These are phyloP conservation scores for Hagleromyces aurorensis DNA, from an alignment of 805 yeast genomes.

Conservation along the genomic window DNA sequence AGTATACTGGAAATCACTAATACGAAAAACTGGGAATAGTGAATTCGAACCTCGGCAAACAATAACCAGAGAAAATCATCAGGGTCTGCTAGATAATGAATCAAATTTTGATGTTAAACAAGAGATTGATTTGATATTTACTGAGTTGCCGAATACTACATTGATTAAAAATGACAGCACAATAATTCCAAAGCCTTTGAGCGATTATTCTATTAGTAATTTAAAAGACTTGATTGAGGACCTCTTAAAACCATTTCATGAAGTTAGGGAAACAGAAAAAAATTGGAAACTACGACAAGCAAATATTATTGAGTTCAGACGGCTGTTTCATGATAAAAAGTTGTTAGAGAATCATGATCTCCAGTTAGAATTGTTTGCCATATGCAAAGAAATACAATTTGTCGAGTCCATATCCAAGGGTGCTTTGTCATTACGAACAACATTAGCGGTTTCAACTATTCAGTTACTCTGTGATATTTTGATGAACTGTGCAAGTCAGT, in stretches of 20 bases:
- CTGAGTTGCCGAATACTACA: constrained; percentile 7
- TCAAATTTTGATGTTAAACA: constrained; percentile 15
- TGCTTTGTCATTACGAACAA: constrained; percentile 70
- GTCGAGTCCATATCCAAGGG: constrained; percentile 60
- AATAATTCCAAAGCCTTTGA: constrained; percentile 7
- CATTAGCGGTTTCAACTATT: constrained; percentile 69
- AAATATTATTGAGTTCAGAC: constrained; percentile 47
- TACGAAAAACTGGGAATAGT: constrained; percentile 1
- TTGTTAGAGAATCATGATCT: constrained; percentile 39
- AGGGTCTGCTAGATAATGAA: neutral
- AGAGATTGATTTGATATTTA: constrained; percentile 17
- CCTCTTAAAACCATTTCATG: constrained; percentile 41
- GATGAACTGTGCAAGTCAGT: constrained; percentile 16
- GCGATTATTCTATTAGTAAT: constrained; percentile 10
- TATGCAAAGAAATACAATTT: constrained; percentile 34
- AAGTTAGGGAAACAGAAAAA: constrained; percentile 69
- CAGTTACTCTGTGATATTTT: constrained; percentile 63
- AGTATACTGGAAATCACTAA: constrained; percentile 2
- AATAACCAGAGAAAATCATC: neutral
- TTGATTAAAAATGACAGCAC: neutral
- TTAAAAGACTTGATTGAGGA: constrained; percentile 23
- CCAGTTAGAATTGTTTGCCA: constrained; percentile 38
- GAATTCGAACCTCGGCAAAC: too few species aligned
- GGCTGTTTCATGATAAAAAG: constrained; percentile 11
- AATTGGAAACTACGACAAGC: constrained; percentile 79